A percentile compares a stretch with the other conserved stretches of the same genome.
Evolutionary conservation across 1,284 basidiomycete genomes (phyloP).

Genomic region (Fomitopsis betulina): DNA sequence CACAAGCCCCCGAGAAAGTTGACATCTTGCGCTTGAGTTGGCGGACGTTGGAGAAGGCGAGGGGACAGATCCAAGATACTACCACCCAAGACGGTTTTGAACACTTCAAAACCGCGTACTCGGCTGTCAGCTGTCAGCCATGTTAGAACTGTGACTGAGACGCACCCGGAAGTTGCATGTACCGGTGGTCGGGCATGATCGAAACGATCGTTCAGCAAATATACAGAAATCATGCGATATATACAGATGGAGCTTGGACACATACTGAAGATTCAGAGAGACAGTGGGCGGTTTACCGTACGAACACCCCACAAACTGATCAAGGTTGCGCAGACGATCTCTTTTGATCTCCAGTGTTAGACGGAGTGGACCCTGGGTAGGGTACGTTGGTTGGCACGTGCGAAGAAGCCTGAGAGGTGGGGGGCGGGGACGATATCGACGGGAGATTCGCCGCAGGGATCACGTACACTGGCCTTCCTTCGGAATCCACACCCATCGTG

Average conservation of each 20-base stretch:
- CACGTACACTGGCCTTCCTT: neutral
- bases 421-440: neutral
- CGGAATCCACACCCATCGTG: neutral
- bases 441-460: neutral
- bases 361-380: neutral
- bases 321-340: neutral
- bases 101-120: no score
- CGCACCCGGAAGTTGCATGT: neutral
- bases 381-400: constrained; percentile 10
- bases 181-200: neutral
- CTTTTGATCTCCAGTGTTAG: neutral
- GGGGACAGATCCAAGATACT: neutral
- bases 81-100: no score
- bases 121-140: neutral
- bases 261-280: neutral
- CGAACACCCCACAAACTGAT: no score
- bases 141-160: neutral
- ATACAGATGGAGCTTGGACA: neutral
- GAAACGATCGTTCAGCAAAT: neutral
- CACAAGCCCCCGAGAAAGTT: no score
- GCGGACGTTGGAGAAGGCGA: neutral
- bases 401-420: constrained; percentile 10
- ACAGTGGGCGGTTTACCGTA: neutral
- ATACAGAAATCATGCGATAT: neutral
- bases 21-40: neutral